phyloP scores from a whole-genome alignment of 495 filamentous ascomycete species.

The Trichoderma orchidacearum region DNA sequence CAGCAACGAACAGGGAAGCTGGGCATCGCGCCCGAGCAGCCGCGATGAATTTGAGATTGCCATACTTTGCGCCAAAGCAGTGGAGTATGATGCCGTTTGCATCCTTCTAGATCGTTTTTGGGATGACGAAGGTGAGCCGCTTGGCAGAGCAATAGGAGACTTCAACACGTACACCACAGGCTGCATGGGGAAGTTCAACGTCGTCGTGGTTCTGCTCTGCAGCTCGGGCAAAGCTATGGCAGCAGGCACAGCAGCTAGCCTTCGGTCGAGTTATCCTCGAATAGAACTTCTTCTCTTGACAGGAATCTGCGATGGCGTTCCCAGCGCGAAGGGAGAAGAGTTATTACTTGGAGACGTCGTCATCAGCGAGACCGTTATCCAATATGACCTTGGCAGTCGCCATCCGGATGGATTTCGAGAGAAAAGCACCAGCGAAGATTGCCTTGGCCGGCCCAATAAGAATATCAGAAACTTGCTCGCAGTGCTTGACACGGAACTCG shows the following conservation, averaged over 20 bases:
- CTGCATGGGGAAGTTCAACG: constrained; percentile 19
- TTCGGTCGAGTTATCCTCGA: constrained; percentile 18
- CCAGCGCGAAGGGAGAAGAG: constrained; percentile 7
- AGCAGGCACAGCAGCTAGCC: constrained; percentile 12
- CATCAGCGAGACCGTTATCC: constrained; percentile 22
- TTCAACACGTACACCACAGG: constrained; percentile 25
- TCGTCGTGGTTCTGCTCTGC: constrained; percentile 19
- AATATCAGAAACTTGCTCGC: background rate
- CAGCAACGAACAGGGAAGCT: too few species aligned
- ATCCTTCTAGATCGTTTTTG: constrained; percentile 17
- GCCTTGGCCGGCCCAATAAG: background rate
- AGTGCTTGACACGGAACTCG: background rate
- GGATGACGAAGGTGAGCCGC: constrained; percentile 9
- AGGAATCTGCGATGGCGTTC: constrained; percentile 22
- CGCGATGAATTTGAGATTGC: background rate
- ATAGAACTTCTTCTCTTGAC: constrained; percentile 13
- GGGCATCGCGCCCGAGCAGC: background rate
- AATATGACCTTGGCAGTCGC: constrained; percentile 9
- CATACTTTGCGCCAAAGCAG: constrained; percentile 10
- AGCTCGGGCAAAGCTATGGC: constrained; percentile 21
- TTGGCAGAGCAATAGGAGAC: constrained; percentile 13
- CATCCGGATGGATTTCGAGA: background rate
- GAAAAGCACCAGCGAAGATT: background rate
- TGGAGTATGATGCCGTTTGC: constrained; percentile 18
- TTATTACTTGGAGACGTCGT: constrained; percentile 32